Evolutionary conservation across 2,329 filamentous ascomycete species (phyloP), one percentile per base, ranked within the genome.

Genomic region (Trichoderma polysporum): DNA sequence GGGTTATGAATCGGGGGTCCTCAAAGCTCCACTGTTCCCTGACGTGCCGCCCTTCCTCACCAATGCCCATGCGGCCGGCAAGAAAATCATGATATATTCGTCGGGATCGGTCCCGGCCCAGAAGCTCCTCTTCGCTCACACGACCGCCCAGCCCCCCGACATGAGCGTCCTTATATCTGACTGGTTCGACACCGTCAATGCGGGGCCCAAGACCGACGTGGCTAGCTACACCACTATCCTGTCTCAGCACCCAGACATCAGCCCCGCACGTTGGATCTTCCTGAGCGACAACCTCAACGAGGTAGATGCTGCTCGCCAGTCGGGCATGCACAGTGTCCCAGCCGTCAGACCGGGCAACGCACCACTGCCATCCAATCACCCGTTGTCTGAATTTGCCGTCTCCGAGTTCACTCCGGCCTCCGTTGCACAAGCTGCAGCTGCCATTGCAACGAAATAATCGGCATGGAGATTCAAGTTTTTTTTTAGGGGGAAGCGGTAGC

Each of bases 141-240:
- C 87, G 49, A 81, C 86, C 69, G 82, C 85, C 8, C 79, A 84
- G 68, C 82, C 83, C 19, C 80, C 83, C n/a, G 87, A 92, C 75
- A 76, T 91, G 72, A 85, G 82, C 3, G 79, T 79, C 1, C 76
- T 86, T 66, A 84, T 93, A 67, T 82, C 81, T 52, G 89, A 84
- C 71, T 92, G 88, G 83, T 94, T 92, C 75, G 92, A 95, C 76
- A 94, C 91, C 3, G 86, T 91, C 67, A 94, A 92, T 76, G 91
- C 92, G 35, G 92, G 92, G 1, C 83, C 86, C 66, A 95, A 95
- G 81, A 86, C 84, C 53, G 86, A 92, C 72, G 76, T 79, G 45
- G 77, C 76, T 25, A 94, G 91, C 76, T 95, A 94, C 78, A 77
- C 79, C 71, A 86, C 82, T 72, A 93, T 94, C 71, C 82, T 85